Evolutionary conservation across 1,284 basidiomycete genomes (phyloP), one percentile per base, ranked within the genome.

Genomic region (Tremellales sp.): DNA sequence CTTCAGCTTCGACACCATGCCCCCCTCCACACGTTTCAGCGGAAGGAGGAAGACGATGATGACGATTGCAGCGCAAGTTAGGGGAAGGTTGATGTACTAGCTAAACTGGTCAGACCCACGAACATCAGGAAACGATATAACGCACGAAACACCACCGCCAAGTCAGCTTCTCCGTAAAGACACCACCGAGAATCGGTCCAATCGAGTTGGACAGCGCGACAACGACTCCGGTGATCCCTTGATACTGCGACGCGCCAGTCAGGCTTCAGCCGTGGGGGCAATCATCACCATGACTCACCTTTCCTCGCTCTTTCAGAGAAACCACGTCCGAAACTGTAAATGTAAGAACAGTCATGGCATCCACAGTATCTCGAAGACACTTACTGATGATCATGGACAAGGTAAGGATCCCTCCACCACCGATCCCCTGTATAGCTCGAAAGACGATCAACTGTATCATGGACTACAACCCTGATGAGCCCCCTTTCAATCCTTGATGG

Each of bases 401-500:
- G 0, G 69, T 72, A 32, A 71, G 43, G 45, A 71, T 66, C 1
- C 68, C 69, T n/a, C 70, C 70, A 13, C 68, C 69, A 10, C 69
- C 70, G 3, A 68, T 49, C 24, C 67, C 69, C 38, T 59, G 58
- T 9, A 68, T 57, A 7, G 59, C 60, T 34, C 87, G 78, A 55
- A 85, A 85, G 2, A 87, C 71, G 58, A 89, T 88, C 43, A 89
- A 73, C 57, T 86, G 78, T 2, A 81, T 72, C 59, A 88, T 84
- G 0, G 74, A 79, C 59, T 76, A 77, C 3, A 81, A 78, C 56
- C 84, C 78, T 0, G 81, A 81, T 8, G 80, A 76, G 18, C 43
- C 34, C 26, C 5, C 3, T 31, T 8, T 16, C 24, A 34, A 13
- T 28, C 24, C 14, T 1, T 33, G 3, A 40, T 19, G 25, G 14